phyloP scores from a whole-genome alignment of 2,329 filamentous ascomycete genomes.

The Didymella exigua region DNA sequence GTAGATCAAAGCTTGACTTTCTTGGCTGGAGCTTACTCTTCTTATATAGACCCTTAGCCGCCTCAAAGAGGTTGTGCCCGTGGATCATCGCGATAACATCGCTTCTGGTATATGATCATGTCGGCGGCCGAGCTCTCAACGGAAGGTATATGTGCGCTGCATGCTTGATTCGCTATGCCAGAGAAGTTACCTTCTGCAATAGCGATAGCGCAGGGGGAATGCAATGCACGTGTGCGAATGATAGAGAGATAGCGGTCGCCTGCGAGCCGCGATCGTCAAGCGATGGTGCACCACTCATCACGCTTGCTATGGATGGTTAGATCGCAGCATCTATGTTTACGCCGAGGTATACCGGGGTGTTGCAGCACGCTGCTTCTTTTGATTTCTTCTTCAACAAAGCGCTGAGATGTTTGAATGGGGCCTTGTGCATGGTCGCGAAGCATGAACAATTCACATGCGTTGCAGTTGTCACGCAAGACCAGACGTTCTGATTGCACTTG shows the following conservation, averaged over 20 bases:
- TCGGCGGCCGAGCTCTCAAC: conserved; percentile 1
- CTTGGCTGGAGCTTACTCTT: background rate
- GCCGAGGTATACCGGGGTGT: background rate
- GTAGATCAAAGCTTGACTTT: conserved; percentile 1
- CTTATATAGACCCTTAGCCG: background rate
- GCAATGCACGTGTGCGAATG: background rate
- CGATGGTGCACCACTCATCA: background rate
- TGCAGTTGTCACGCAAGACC: background rate
- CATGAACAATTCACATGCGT: background rate
- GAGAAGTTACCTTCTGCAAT: background rate
- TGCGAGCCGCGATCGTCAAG: conserved; percentile 2
- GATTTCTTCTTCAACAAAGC: background rate
- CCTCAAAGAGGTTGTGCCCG: background rate
- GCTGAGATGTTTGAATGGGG: background rate
- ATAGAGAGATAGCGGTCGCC: conserved; percentile 1
- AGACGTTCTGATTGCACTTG: background rate
- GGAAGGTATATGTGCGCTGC: background rate
- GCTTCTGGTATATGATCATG: background rate
- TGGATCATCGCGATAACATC: background rate
- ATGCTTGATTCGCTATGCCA: background rate
- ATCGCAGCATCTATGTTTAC: background rate
- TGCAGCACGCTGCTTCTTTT: background rate
- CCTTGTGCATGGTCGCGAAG: background rate
- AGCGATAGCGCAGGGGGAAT: background rate
- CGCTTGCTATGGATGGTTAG: background rate